Conservation (phyloP, 257 asterid genomes). For the Penstemon barbatus region DNA sequence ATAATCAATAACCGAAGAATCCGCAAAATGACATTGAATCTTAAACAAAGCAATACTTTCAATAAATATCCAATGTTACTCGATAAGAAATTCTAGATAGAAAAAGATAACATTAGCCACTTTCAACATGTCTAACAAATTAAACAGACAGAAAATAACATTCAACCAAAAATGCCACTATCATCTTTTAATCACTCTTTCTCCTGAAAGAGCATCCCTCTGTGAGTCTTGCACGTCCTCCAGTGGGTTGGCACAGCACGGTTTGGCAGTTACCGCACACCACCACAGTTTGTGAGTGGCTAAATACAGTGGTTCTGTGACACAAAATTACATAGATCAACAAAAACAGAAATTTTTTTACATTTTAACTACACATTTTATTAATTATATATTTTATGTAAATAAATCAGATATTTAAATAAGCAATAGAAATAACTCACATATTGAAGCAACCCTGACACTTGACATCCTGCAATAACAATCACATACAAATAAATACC, state of each 20-base stretch:
- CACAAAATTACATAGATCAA: background rate
- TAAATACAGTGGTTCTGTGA: constrained; percentile 59
- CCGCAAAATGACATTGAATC: too few relatives aligned
- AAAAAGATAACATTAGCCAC: too few relatives aligned
- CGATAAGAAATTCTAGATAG: too few relatives aligned
- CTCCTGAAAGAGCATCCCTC: constrained; percentile 78
- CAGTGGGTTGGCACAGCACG: constrained; percentile 64
- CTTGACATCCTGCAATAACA: constrained; percentile 47
- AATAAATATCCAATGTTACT: too few relatives aligned
- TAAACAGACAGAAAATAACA: too few relatives aligned
- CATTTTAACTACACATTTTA: too few relatives aligned
- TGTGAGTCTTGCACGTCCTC: constrained; percentile 67
- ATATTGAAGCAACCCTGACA: constrained; percentile 73
- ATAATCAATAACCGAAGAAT: too few relatives aligned
- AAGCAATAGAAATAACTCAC: constrained; percentile 29
- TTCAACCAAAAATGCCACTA: too few relatives aligned
- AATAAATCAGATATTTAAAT: background rate
- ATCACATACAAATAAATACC: background rate
- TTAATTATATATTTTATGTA: too few relatives aligned
- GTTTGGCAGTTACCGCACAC: constrained; percentile 62
- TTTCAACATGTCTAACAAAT: too few relatives aligned
- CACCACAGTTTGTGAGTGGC: constrained; percentile 57
- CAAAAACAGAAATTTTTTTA: background rate
- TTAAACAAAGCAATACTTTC: too few relatives aligned
- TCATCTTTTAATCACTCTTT: constrained; percentile 52